Base-by-base conservation (phyloP, 768 basidiomycete genomes). In the Gelatoporia subvermispora region DNA sequence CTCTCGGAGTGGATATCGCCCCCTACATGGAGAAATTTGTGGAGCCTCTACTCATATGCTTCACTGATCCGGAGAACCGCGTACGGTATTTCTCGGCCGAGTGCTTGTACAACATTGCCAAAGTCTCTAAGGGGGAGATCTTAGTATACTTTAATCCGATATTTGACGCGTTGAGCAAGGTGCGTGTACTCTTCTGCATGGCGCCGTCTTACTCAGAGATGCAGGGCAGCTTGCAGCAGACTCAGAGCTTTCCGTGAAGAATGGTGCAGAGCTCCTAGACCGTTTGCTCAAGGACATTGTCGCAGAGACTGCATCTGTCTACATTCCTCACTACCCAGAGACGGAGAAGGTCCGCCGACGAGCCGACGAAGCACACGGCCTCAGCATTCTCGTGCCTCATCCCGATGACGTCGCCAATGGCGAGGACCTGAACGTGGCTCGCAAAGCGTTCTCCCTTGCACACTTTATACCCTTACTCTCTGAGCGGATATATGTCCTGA, bases 71-170 rank as follows among this genome's bases (percentile, higher is more conserved):
- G 2, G 95, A 98, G 73, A 93, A 90, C 68, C 78, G 93, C 62
- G 92, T 98, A 51, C 82, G 93, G 38, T 99, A 98, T 70, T 97
- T 96, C 72, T 95, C 95, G 4, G 94, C 93, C 21, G 96, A 99
- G 65, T 95, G 93, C 61, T 71, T 99, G 54, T 99, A 99, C 72
- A 99, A 99, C 69, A 94, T 99, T 54, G 91, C 89, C 22, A 92
- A 94, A 67, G 94, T 96, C 15, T 95, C 93, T 25, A 95, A 96
- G 60, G 96, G 95, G 35, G 95, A 97, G 66, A 85, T 98, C 25
- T 72, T 99, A 49, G 82, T 97, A 13, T 96, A 94, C 64, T 99
- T 97, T 72, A 99, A 99, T 62, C 93, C 94, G 49, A 92, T 98
- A 47, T 99, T 99, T 59, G 96, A 98, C 68, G 88, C 93, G 1